Percentiles rank a stretch among this genome's conserved stretches.
Evolutionary conservation across 1,284 basidiomycete species (phyloP).

Genomic region (Pterula multifida): DNA sequence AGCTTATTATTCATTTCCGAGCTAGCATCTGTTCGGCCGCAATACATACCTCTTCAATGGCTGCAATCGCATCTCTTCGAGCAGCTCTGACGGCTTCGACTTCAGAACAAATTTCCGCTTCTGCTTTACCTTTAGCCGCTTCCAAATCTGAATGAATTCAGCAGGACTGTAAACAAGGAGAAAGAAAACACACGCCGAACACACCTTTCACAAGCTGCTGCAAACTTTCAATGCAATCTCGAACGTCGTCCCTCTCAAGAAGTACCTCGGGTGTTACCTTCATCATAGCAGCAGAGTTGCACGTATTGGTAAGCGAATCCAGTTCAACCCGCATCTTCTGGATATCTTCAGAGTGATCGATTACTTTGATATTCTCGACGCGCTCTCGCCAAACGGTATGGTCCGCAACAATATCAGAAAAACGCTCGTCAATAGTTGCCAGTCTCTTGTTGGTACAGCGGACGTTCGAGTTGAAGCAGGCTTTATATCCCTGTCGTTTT

Average conservation of each 20-base stretch:
- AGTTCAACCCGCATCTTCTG: neutral
- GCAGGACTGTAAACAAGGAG: too few relatives aligned
- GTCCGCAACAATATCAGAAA: too few relatives aligned
- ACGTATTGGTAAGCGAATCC: neutral
- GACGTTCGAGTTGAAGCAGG: slow-evolving; percentile 1
- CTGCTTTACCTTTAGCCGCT: neutral
- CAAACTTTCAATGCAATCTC: neutral
- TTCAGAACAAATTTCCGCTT: neutral
- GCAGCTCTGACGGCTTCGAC: neutral
- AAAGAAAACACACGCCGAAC: neutral
- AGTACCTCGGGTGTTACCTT: neutral
- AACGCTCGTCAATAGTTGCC: neutral
- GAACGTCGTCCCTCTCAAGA: neutral
- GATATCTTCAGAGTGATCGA: neutral
- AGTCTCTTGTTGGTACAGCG: neutral
- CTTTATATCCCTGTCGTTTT: neutral
- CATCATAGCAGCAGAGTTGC: neutral
- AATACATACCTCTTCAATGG: neutral
- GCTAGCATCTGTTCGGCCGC: neutral
- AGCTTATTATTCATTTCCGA: neutral
- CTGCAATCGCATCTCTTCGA: neutral
- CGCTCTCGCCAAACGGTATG: neutral
- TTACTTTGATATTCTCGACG: neutral
- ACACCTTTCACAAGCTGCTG: neutral
- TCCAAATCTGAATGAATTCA: neutral